These are phyloP conservation scores for Clohesyomyces aquaticus DNA, from an alignment of 495 filamentous ascomycete species.

Conservation along the genomic window DNA sequence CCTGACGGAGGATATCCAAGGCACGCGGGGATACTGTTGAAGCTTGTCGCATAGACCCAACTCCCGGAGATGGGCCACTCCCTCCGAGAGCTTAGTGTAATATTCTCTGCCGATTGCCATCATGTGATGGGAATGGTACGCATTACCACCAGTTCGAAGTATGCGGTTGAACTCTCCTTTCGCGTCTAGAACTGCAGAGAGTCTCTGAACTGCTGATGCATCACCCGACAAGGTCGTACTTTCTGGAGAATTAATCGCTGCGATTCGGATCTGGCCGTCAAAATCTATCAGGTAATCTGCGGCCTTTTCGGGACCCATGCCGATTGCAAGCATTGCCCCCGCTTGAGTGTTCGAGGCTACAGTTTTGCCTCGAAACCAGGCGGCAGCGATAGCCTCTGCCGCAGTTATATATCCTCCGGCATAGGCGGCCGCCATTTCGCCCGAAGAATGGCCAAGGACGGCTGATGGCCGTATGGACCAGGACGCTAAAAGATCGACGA, in stretches of 20 bases:
- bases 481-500: conserved; percentile 21
- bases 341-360: not conserved
- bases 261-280: conserved; percentile 6
- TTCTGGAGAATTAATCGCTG: conserved; percentile 28
- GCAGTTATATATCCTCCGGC: conserved; percentile 16
- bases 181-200: not conserved
- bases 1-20: conserved; percentile 18
- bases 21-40: not conserved
- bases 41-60: not conserved
- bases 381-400: conserved; percentile 19
- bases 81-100: not conserved
- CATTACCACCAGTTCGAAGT: conserved; percentile 20
- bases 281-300: not conserved
- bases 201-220: not conserved
- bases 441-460: conserved; percentile 29
- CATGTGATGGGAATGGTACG: conserved; percentile 36
- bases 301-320: not conserved
- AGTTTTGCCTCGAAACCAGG: conserved; percentile 16
- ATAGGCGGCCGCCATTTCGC: conserved; percentile 33
- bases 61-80: not conserved
- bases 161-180: conserved; percentile 16
- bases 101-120: conserved; percentile 6
- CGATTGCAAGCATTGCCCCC: conserved; percentile 30
- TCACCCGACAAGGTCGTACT: conserved; percentile 27
- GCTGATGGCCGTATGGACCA: not conserved